phyloP scores from a whole-genome alignment of 1,284 basidiomycete species.

The Leccinum solheimii region DNA sequence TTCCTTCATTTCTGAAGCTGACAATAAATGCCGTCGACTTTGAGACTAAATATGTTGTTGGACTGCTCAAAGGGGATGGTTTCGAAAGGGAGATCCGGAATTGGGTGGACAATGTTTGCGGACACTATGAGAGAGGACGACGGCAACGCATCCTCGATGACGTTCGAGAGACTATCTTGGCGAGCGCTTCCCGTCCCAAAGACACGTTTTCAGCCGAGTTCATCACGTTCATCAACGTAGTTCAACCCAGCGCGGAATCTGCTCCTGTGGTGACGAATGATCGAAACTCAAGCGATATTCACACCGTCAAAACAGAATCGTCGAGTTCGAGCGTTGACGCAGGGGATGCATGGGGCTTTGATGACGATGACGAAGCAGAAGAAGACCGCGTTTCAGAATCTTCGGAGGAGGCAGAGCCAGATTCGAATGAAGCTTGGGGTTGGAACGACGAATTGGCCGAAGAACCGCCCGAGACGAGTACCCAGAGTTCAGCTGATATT shows the following conservation, averaged over 20 bases:
- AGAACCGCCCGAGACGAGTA: constrained; percentile 6
- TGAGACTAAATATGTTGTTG: constrained; percentile 57
- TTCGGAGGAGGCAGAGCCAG: constrained; percentile 25
- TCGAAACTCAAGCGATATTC: constrained; percentile 11
- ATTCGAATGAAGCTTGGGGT: constrained; percentile 64
- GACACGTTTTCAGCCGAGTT: constrained; percentile 41
- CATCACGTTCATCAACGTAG: constrained; percentile 8
- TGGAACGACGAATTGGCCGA: constrained; percentile 51
- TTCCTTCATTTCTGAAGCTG: constrained; percentile 64
- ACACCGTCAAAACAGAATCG: constrained; percentile 15
- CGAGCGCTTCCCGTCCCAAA: constrained; percentile 24
- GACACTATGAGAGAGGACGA: constrained; percentile 74
- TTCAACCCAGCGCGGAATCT: not conserved
- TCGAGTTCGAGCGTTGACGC: constrained; percentile 23
- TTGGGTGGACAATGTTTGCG: constrained; percentile 63
- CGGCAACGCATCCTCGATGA: constrained; percentile 61
- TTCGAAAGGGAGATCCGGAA: constrained; percentile 53
- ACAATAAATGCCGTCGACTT: constrained; percentile 57
- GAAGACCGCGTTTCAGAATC: constrained; percentile 12
- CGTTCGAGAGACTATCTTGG: constrained; percentile 51
- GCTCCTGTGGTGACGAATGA: constrained; percentile 2
- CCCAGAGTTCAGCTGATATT: constrained; percentile 27
- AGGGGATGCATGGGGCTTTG: constrained; percentile 58
- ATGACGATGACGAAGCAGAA: constrained; percentile 42
- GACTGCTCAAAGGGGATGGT: constrained; percentile 48